A percentile compares a stretch with the other conserved stretches of the same genome.
These are phyloP conservation scores for Podospora appendiculata DNA, from an alignment of 495 filamentous ascomycete species.

Conservation along the genomic window DNA sequence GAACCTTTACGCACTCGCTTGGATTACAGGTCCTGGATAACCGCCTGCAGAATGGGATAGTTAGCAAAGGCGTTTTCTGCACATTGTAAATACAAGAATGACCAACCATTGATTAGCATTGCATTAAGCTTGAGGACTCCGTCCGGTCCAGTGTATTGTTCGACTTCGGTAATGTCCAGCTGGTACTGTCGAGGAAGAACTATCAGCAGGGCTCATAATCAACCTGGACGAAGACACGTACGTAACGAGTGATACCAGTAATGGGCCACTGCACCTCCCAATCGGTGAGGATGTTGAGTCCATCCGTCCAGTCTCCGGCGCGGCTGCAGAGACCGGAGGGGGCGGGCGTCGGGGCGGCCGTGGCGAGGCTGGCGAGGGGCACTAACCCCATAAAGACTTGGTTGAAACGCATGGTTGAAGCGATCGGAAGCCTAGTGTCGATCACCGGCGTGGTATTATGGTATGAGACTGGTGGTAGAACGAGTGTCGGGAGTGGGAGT, in stretches of 20 bases:
- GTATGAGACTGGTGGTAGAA: too few species aligned
- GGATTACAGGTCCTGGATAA: background rate
- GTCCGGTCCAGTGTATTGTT: background rate
- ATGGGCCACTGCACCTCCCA: background rate
- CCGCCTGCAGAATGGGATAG: background rate
- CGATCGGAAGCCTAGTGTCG: background rate
- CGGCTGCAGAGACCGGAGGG: background rate
- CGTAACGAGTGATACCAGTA: background rate
- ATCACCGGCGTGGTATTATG: background rate
- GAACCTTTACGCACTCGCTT: background rate
- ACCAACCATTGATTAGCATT: slow-evolving; percentile 1
- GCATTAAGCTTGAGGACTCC: background rate
- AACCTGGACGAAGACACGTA: background rate
- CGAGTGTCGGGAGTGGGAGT: too few species aligned
- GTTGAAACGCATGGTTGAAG: background rate
- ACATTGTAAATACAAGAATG: too few species aligned
- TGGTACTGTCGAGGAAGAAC: background rate
- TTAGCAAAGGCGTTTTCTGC: too few species aligned
- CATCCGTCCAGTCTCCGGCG: background rate
- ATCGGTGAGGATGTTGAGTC: background rate
- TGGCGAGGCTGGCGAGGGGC: background rate
- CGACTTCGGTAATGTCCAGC: background rate
- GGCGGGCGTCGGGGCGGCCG: background rate
- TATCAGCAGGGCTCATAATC: background rate
- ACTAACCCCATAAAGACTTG: background rate